Conservation (phyloP, 352 stramenopile species). For the Phytophthora cryptogea region DNA sequence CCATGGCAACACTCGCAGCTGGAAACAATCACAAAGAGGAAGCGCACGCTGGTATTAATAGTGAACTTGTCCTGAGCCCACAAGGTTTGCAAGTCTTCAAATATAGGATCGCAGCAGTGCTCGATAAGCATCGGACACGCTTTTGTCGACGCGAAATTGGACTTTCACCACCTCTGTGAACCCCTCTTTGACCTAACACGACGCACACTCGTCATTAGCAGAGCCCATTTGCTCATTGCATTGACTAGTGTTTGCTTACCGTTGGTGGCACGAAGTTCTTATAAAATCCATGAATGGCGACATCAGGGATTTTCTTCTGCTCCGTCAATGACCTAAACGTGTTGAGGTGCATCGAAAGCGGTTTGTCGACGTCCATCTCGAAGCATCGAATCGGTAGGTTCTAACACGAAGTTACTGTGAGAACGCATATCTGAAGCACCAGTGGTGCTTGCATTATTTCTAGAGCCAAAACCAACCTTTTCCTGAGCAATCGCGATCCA, state of each 20-base stretch:
- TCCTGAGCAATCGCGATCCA: constrained; percentile 77
- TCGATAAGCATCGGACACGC: constrained; percentile 40
- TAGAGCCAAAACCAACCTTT: constrained; percentile 38
- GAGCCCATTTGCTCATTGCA: constrained; percentile 5
- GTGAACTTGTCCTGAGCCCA: constrained; percentile 22
- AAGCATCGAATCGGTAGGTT: constrained; percentile 72
- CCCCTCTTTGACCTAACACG: constrained; percentile 61
- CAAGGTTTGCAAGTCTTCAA: constrained; percentile 27
- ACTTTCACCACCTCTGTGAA: constrained; percentile 77
- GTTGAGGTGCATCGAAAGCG: constrained; percentile 86
- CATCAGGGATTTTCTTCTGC: constrained; percentile 77
- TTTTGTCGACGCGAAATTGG: constrained; percentile 56
- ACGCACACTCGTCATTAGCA: constrained; percentile 21
- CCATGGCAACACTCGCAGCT: constrained; percentile 7
- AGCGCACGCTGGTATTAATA: constrained; percentile 35
- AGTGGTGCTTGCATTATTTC: background rate
- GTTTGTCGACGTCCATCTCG: constrained; percentile 77
- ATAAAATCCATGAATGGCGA: constrained; percentile 90
- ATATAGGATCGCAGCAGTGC: constrained; percentile 66
- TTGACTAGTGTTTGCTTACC: constrained; percentile 18
- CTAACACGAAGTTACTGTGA: constrained; percentile 19
- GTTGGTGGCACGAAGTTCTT: constrained; percentile 71
- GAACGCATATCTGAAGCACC: constrained; percentile 2
- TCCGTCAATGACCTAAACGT: constrained; percentile 76
- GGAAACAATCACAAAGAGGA: constrained; percentile 5